A percentile compares a stretch with the other conserved stretches of the same genome.
These are phyloP conservation scores for Pezicula carpinea DNA, from an alignment of 2,329 filamentous ascomycete species.

Conservation along the genomic window DNA sequence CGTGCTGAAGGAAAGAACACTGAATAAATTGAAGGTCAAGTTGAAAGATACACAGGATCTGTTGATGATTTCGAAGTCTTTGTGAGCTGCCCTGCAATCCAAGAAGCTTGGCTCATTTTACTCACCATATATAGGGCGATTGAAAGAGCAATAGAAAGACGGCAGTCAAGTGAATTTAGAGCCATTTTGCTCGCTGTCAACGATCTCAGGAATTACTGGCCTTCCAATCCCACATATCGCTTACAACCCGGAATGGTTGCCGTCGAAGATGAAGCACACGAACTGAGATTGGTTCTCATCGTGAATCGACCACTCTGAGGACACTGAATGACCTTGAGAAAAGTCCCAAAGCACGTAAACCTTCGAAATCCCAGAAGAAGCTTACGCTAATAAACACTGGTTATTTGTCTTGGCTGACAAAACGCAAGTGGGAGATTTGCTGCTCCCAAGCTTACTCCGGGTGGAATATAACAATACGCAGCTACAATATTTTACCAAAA, in stretches of 20 bases:
- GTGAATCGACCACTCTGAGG: too few relatives aligned
- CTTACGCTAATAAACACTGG: background rate
- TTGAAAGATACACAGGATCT: slow-evolving; percentile 4
- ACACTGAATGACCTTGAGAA: too few relatives aligned
- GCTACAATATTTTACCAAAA: background rate
- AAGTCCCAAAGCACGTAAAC: too few relatives aligned
- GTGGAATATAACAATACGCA: background rate
- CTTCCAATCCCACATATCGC: too few relatives aligned
- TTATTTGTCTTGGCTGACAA: background rate
- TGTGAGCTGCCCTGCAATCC: background rate
- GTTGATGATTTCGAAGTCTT: slow-evolving; percentile 6
- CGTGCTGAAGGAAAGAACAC: slow-evolving; percentile 5
- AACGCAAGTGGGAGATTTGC: background rate
- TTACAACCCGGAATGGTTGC: too few relatives aligned
- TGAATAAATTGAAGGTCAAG: slow-evolving; percentile 4
- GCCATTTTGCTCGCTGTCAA: too few relatives aligned
- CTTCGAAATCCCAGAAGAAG: background rate
- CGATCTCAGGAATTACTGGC: too few relatives aligned
- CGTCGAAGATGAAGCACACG: too few relatives aligned
- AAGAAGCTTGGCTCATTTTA: too few relatives aligned
- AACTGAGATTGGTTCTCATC: too few relatives aligned
- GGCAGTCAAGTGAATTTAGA: too few relatives aligned
- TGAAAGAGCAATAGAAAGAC: background rate
- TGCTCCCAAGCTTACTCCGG: background rate
- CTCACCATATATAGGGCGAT: background rate